A percentile compares a stretch with the other conserved stretches of the same genome.
Conservation (phyloP, 371 early-diverging fungal genomes). For the Circinella umbellata region DNA sequence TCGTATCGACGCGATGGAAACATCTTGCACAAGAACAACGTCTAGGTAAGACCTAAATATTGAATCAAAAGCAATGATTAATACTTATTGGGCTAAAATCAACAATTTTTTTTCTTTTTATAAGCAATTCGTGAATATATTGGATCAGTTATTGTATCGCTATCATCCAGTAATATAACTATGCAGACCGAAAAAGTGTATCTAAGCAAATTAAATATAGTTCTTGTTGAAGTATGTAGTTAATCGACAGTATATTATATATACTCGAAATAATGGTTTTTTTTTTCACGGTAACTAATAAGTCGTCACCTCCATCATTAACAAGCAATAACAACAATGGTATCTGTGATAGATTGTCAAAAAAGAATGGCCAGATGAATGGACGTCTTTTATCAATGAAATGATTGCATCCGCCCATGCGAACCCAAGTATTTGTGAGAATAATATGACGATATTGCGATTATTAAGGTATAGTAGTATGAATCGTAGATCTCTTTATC, state of each 20-base stretch:
- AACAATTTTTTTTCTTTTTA: slow-evolving; percentile 36
- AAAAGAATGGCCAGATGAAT: slow-evolving; percentile 98
- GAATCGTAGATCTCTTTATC: no score
- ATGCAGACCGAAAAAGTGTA: slow-evolving; percentile 54
- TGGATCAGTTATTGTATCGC: slow-evolving; percentile 75
- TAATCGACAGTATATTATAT: background rate
- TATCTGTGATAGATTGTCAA: slow-evolving; percentile 81
- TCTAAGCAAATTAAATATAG: slow-evolving; percentile 85
- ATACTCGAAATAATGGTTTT: no score
- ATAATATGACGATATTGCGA: slow-evolving; percentile 95
- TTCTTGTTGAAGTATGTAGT: slow-evolving; percentile 79
- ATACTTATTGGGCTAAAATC: slow-evolving; percentile 9
- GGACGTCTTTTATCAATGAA: slow-evolving; percentile 97
- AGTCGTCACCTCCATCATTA: no score
- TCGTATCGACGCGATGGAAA: slow-evolving; percentile 94
- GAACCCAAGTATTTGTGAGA: slow-evolving; percentile 88
- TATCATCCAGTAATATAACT: slow-evolving; percentile 69
- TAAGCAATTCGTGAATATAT: slow-evolving; percentile 76
- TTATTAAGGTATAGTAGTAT: slow-evolving; percentile 69
- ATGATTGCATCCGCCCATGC: slow-evolving; percentile 86
- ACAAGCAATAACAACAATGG: no score
- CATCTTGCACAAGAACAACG: slow-evolving; percentile 84
- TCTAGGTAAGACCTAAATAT: slow-evolving; percentile 56
- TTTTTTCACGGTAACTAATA: no score
- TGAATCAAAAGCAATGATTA: no score